Evolutionary conservation across 1,284 basidiomycete species (phyloP), one percentile per base, ranked within the genome.

Genomic region (Polyporus tsugae): DNA sequence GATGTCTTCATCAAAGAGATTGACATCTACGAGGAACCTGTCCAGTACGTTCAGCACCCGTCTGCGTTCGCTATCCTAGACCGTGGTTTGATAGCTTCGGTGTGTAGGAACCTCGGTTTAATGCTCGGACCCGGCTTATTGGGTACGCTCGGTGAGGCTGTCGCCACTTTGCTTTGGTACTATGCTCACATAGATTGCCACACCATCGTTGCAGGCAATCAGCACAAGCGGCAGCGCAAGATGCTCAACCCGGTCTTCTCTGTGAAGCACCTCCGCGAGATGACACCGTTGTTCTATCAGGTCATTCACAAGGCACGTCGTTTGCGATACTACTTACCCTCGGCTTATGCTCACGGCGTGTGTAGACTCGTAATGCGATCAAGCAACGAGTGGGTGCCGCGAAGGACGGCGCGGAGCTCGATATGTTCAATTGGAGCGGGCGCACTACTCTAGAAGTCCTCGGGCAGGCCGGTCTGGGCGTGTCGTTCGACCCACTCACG

Each of bases 1-100:
- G 68, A 70, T 29, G 73, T 82, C 10, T 53, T 81, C 38, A 69
- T 79, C 36, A 81, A 79, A 64, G 80, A 81, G 10, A 74, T 77
- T 49, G 69, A 77, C 33, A 63, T 73, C 41, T 81, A 77, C 65
- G 75, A 77, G 22, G 77, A 79, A 53, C 67, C 72, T 19, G 38
- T 68, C 11, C 1, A 39, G 66, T 74, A 53, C 36, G 72, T 68
- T 19, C 17, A 5, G 41, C 11, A 13, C 22, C 38, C 1, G n/a
- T 10, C 19, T n/a, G 25, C 55, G 39, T 52, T 29, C 49, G 13
- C 25, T 15, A 11, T 33, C 13, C 15, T 19, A 3, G 11, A 22
- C 38, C 25, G n/a, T 39, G 35, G 11, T 25, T 52, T 29, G 29
- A 29, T 29, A 2, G 29, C 29, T 13, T 52, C 7, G 7, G 2